Conservation (phyloP, 1,284 basidiomycete species). For the Kalmanozyma brasiliensis region DNA sequence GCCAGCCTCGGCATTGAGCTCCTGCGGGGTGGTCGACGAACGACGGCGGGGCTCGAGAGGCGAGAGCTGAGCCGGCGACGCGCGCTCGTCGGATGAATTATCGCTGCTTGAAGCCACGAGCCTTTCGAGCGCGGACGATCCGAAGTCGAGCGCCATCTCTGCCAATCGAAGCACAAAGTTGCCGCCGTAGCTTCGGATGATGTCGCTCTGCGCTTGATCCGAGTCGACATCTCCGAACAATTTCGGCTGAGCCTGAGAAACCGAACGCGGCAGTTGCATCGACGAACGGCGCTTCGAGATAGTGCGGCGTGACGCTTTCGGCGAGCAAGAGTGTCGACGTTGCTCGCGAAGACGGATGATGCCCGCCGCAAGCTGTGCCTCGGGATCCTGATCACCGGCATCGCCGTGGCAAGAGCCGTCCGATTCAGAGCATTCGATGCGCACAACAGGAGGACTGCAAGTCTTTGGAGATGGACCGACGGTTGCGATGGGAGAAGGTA, state of each 20-base stretch:
- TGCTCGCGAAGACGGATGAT: conserved; percentile 44
- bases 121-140: conserved; percentile 35
- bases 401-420: conserved; percentile 62
- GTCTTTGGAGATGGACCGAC: conserved; percentile 17
- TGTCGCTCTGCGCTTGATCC: conserved; percentile 26
- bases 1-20: conserved; percentile 33
- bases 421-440: conserved; percentile 49
- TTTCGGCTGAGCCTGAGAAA: conserved; percentile 4
- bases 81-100: conserved; percentile 1
- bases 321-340: conserved; percentile 11
- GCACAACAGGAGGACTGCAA: conserved; percentile 23
- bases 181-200: conserved; percentile 31
- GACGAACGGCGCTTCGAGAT: conserved; percentile 14
- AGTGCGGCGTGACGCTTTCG: conserved; percentile 15
- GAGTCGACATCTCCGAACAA: conserved; percentile 20
- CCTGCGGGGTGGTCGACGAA: conserved; percentile 32
- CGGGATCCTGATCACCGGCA: conserved; percentile 56
- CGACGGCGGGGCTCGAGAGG: conserved; percentile 26
- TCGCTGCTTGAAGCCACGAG: conserved; percentile 12
- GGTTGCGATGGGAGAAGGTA: conserved; percentile 14
- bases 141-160: conserved; percentile 43
- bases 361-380: conserved; percentile 55
- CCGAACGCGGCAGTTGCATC: background rate
- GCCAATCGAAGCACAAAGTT: conserved; percentile 42
- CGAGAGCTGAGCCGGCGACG: background rate